Percentiles rank a stretch among this genome's conserved stretches.
Evolutionary conservation across 306 rosid species (phyloP).

Genomic region (Malus asiatica): DNA sequence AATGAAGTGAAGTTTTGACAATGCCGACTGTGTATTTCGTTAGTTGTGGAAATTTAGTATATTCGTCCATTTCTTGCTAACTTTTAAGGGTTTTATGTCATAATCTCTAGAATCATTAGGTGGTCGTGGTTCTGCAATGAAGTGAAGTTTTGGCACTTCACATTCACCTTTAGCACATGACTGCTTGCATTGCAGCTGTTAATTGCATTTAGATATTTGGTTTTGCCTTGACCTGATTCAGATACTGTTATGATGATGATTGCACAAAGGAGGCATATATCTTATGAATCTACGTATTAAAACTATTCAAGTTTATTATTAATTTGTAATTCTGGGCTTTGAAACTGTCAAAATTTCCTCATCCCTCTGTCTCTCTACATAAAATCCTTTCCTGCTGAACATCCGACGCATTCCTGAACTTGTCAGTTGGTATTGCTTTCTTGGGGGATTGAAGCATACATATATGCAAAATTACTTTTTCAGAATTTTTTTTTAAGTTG

Average conservation of each 20-base stretch:
- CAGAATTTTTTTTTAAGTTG: no score
- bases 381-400: no score
- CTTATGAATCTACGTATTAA: constrained; percentile 24
- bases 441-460: no score
- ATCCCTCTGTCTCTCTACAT: no score
- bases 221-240: constrained; percentile 30
- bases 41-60: background rate
- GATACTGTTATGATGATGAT: constrained; percentile 91
- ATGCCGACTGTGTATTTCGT: no score
- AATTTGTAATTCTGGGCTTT: no score
- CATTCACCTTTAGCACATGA: constrained; percentile 9
- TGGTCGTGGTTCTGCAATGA: background rate
- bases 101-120: background rate
- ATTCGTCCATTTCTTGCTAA: background rate
- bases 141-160: background rate
- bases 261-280: constrained; percentile 94
- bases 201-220: constrained; percentile 23
- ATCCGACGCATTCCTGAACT: no score
- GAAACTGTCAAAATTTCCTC: no score
- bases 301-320: background rate
- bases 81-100: background rate
- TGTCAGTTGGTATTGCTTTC: no score
- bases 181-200: background rate
- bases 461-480: no score
- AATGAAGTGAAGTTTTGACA: no score